Evolutionary conservation across 2,329 filamentous ascomycete species (phyloP).

Genomic region (Leptographium radiaticola): DNA sequence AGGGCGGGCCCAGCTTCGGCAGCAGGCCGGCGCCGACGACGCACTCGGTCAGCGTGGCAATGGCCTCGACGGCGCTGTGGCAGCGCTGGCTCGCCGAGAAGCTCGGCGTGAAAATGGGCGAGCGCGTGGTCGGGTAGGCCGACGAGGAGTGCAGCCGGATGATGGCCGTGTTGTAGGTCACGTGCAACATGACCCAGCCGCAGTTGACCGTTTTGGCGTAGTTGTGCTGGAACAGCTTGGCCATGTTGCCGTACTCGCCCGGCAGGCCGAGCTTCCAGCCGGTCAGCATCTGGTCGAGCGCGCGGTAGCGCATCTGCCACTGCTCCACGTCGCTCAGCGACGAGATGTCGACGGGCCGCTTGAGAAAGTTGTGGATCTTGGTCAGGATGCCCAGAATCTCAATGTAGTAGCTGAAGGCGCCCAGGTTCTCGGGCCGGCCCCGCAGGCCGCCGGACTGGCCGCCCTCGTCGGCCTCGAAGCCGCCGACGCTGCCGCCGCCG

Average conservation of each 20-base stretch:
- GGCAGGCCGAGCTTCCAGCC: conserved; percentile 78
- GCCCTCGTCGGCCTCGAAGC: neutral
- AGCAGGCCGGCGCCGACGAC: conserved; percentile 64
- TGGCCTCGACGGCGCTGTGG: conserved; percentile 69
- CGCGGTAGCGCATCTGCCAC: conserved; percentile 80
- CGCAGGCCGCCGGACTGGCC: neutral
- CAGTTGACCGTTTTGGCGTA: conserved; percentile 60
- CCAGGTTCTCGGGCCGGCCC: conserved; percentile 52
- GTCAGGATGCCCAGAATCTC: conserved; percentile 81
- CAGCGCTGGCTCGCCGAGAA: conserved; percentile 77
- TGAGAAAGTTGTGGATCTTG: conserved; percentile 77
- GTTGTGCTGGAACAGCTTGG: conserved; percentile 59
- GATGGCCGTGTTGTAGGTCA: conserved; percentile 78
- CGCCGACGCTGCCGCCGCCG: neutral
- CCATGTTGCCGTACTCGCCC: conserved; percentile 71
- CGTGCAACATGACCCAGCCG: conserved; percentile 83
- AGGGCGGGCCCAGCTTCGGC: conserved; percentile 72
- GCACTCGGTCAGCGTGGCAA: conserved; percentile 65
- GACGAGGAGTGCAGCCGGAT: conserved; percentile 87
- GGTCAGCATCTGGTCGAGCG: conserved; percentile 67
- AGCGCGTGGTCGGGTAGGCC: conserved; percentile 80
- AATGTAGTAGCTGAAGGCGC: conserved; percentile 80
- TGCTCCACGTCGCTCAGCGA: conserved; percentile 72
- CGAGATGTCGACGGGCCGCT: conserved; percentile 79
- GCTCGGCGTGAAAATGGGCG: conserved; percentile 78